Conservation (phyloP, 306 rosid genomes). For the Malus domestica region ASM211411v1 NC_041790.1:17033001-17033500, state of each 20-base stretch:
- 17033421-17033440: not conserved
- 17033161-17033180: no score
- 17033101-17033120: no score
- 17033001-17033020: not conserved
- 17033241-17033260: not conserved
- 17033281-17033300: not conserved
- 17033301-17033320: slow-evolving; percentile 2
- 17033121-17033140: no score
- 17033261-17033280: not conserved
- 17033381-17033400: slow-evolving; percentile 8
- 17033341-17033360: not conserved
- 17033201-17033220: not conserved
- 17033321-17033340: not conserved
- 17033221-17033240: not conserved
- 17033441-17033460: not conserved
- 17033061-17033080: no score
- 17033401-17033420: not conserved
- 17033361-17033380: slow-evolving; percentile 14
- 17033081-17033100: not conserved
- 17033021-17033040: not conserved
- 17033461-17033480: not conserved
- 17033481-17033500: not conserved
- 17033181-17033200: not conserved
- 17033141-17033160: no score
- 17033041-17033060: not conserved